Conservation (phyloP, 2,329 filamentous ascomycete genomes). For the Fusarium sambucinum region DNA sequence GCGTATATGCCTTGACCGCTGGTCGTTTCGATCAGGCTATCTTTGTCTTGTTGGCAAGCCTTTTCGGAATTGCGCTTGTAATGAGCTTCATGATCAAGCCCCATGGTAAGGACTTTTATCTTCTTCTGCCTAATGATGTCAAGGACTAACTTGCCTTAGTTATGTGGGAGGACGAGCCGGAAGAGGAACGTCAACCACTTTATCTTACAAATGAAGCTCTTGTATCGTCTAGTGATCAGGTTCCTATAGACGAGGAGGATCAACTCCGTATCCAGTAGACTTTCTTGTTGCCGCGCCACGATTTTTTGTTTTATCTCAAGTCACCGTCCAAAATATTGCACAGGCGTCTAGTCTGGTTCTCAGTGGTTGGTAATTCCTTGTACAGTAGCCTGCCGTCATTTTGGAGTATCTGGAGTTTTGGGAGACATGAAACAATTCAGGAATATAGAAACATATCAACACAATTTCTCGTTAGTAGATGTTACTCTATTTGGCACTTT, state of each 20-base stretch:
- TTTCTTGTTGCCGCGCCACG: not conserved
- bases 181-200: conserved; percentile 46
- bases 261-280: conserved; percentile 46
- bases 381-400: conserved; percentile 6
- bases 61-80: conserved; percentile 75
- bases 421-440: conserved; percentile 22
- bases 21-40: conserved; percentile 82
- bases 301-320: not conserved
- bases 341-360: not conserved
- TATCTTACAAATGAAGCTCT: conserved; percentile 29
- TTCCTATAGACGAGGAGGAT: conserved; percentile 48
- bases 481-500: not conserved
- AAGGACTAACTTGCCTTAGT: conserved; percentile 47
- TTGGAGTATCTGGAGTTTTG: conserved; percentile 11
- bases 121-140: not conserved
- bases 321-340: not conserved
- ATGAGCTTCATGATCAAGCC: conserved; percentile 79
- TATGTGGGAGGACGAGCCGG: conserved; percentile 49
- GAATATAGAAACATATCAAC: not conserved
- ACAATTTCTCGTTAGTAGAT: not conserved
- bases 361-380: not conserved
- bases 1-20: conserved; percentile 86
- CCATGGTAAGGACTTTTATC: conserved; percentile 71
- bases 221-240: conserved; percentile 20
- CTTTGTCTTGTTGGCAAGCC: conserved; percentile 77